A percentile compares a stretch with the other conserved stretches of the same genome.
phyloP scores from a whole-genome alignment of 257 asterid species.

The Craterostigma plantagineum region DNA sequence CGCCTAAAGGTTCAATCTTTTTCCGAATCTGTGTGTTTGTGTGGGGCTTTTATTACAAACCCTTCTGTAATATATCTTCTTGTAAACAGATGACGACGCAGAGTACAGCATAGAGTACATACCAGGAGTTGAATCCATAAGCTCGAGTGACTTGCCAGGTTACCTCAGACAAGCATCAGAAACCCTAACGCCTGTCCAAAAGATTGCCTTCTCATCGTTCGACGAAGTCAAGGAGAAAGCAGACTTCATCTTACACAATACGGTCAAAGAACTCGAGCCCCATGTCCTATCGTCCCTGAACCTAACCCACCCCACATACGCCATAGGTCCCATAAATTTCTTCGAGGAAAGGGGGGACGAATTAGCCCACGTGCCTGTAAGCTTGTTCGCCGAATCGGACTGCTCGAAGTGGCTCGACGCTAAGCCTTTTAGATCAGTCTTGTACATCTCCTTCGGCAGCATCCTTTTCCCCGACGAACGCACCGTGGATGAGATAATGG shows the following conservation, averaged over 20 bases:
- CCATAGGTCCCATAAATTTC: constrained; percentile 26
- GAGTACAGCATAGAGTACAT: constrained; percentile 27
- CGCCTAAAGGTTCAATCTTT: constrained; percentile 10
- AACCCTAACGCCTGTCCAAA: constrained; percentile 11
- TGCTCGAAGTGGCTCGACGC: constrained; percentile 35
- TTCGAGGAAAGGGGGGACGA: constrained; percentile 6
- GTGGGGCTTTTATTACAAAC: too few species aligned
- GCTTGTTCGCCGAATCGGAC: constrained; percentile 28
- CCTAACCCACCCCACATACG: constrained; percentile 14
- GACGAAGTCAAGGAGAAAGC: constrained; percentile 24
- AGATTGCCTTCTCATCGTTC: constrained; percentile 15
- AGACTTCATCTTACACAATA: constrained; percentile 31
- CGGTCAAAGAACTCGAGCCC: constrained; percentile 31
- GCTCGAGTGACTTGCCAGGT: constrained; percentile 29
- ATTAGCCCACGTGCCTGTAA: constrained; percentile 11
- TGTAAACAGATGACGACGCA: too few species aligned
- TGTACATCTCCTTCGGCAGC: constrained; percentile 56
- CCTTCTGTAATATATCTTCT: too few species aligned
- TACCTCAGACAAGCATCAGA: constrained; percentile 13
- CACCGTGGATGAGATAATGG: constrained; percentile 26
- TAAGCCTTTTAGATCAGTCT: constrained; percentile 26
- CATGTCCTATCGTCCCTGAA: constrained; percentile 16
- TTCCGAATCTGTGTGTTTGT: too few species aligned
- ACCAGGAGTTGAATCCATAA: constrained; percentile 34
- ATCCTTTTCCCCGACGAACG: constrained; percentile 13